Evolutionary conservation across 371 early-diverging fungal genomes (phyloP).

Genomic region (Mortierella sp.): DNA sequence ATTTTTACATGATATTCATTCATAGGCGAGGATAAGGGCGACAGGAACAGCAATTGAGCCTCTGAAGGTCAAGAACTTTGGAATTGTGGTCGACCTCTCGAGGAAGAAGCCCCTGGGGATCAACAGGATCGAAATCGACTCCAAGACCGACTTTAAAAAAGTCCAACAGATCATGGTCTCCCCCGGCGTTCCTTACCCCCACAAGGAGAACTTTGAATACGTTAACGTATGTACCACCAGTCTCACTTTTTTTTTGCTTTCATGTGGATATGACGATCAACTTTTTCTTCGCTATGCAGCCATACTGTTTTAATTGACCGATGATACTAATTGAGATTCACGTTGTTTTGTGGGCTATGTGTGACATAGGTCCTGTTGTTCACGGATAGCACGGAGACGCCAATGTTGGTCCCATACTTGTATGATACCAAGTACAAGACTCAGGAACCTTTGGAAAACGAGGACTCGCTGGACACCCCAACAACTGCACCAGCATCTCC

Average conservation of each 20-base stretch:
- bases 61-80: slow-evolving; percentile 70
- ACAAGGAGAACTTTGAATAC: slow-evolving; percentile 68
- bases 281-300: not conserved
- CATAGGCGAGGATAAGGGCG: slow-evolving; percentile 67
- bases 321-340: not conserved
- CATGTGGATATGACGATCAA: not conserved
- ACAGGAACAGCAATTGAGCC: slow-evolving; percentile 66
- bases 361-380: slow-evolving; percentile 65
- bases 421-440: slow-evolving; percentile 67
- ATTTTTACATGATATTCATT: too few relatives aligned
- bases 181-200: slow-evolving; percentile 66
- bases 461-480: slow-evolving; percentile 21
- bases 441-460: slow-evolving; percentile 59
- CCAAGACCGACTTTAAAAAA: slow-evolving; percentile 65
- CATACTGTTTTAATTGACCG: too few relatives aligned
- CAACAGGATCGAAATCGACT: slow-evolving; percentile 72
- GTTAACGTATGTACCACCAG: slow-evolving; percentile 64
- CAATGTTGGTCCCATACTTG: slow-evolving; percentile 73
- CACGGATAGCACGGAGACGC: slow-evolving; percentile 62
- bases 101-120: slow-evolving; percentile 67
- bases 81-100: slow-evolving; percentile 68
- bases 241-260: not conserved
- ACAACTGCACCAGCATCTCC: slow-evolving; percentile 22
- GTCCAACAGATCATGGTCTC: slow-evolving; percentile 77
- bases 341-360: not conserved